Evolutionary conservation across 768 basidiomycete genomes (phyloP), one percentile per base, ranked within the genome.

Genomic region (Epithele typhae): DNA sequence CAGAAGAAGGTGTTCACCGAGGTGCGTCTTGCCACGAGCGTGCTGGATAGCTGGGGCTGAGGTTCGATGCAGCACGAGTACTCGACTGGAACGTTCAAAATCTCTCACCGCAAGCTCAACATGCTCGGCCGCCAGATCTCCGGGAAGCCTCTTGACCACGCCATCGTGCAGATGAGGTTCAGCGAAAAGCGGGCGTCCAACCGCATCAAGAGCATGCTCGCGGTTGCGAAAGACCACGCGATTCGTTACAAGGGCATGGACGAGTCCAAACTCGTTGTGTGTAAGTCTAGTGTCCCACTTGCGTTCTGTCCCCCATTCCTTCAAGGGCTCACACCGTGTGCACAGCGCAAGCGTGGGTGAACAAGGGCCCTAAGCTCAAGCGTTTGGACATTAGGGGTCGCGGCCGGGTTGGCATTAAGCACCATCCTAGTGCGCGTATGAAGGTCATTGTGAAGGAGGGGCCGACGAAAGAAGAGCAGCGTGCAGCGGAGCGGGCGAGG

Each of bases 131-230:
- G 81, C 24, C 91, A 96, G 64, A 87, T 99, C 53, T 76, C 89
- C 2, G 87, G 90, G 17, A 86, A 92, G 57, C 93, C 94, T 15
- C 85, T 97, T 49, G 94, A 97, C 68, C 81, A 85, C 55, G 95
- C 95, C 27, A 95, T 99, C 62, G 71, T 97, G 47, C 95, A 99
- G 59, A 94, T 98, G 90, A 79, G 87, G 63, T 97, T 96, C 66
- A 91, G 87, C 53, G 87, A 94, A 65, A 99, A 99, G 69, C 78
- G 91, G 19, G 91, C 87, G 12, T 84, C 90, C 53, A 76, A 72
- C 38, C 82, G 91, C 50, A 81, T 99, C 48, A 84, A 91, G 77
- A 88, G 84, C 56, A 92, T 92, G 79, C 76, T 98, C 37, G 81
- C 80, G 11, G 79, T 87, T 1, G 93, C 92, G 2, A 86, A 88